Conservation (phyloP, 108 stramenopile genomes). For the Schizochytrium sp. region DNA sequence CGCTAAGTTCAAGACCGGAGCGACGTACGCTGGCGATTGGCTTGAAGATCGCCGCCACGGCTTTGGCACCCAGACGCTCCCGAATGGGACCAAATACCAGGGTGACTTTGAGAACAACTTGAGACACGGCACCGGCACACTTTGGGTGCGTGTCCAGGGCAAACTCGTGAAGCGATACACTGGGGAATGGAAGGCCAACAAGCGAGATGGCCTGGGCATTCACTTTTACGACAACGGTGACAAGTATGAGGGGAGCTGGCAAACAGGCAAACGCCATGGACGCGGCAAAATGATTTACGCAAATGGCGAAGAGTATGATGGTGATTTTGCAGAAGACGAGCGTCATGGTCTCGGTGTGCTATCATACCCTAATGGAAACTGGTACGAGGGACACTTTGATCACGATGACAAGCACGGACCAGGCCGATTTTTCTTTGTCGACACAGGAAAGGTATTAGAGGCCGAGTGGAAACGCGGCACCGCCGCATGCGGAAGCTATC, state of each 20-base stretch:
- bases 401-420: constrained; percentile 49
- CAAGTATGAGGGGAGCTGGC: constrained; percentile 53
- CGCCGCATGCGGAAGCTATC: constrained; percentile 43
- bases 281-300: constrained; percentile 43
- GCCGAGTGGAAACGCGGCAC: constrained; percentile 48
- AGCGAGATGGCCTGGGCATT: constrained; percentile 41
- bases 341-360: constrained; percentile 43
- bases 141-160: constrained; percentile 27
- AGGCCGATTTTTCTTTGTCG: constrained; percentile 39
- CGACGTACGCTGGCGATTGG: constrained; percentile 70
- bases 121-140: constrained; percentile 61
- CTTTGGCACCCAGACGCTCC: constrained; percentile 61
- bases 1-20: background rate
- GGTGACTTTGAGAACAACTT: constrained; percentile 60
- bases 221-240: constrained; percentile 38
- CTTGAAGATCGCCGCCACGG: constrained; percentile 74
- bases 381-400: constrained; percentile 41
- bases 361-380: constrained; percentile 40
- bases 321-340: constrained; percentile 40
- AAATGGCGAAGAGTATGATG: constrained; percentile 51
- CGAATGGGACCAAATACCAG: constrained; percentile 65
- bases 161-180: constrained; percentile 44
- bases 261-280: constrained; percentile 32
- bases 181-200: constrained; percentile 49
- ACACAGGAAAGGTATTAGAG: constrained; percentile 45